phyloP scores from a whole-genome alignment of 2,329 filamentous ascomycete genomes.

The Onygenales sp. region DNA sequence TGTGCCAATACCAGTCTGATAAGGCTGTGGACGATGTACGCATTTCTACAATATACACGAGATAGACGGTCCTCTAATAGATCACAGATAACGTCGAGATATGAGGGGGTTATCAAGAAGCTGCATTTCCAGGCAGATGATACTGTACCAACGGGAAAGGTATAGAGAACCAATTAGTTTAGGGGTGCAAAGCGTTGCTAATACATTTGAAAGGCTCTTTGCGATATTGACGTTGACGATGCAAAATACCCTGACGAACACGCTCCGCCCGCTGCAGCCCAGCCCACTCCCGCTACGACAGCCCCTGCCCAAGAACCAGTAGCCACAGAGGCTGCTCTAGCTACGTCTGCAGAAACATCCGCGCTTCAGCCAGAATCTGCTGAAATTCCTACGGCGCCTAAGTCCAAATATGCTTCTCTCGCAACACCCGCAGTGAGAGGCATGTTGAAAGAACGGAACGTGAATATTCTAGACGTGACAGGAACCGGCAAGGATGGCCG shows the following conservation, averaged over 20 bases:
- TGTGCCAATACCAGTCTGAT: conserved; percentile 97
- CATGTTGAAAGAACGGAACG: conserved; percentile 65
- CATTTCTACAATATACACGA: neutral
- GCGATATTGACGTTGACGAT: conserved; percentile 88
- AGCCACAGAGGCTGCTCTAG: neutral
- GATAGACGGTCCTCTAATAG: neutral
- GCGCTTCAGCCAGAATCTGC: neutral
- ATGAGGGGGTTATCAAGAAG: conserved; percentile 91
- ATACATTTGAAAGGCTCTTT: conserved; percentile 53
- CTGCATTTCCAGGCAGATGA: conserved; percentile 92
- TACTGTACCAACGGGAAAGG: conserved; percentile 84
- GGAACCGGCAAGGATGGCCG: conserved; percentile 87
- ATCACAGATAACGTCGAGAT: conserved; percentile 79
- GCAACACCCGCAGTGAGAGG: conserved; percentile 91
- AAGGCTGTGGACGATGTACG: conserved; percentile 63
- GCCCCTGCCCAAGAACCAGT: conserved; percentile 12
- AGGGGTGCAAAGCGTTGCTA: neutral
- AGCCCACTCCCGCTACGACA: conserved; percentile 18
- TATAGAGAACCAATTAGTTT: conserved; percentile 16
- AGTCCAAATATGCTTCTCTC: conserved; percentile 59
- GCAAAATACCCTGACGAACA: conserved; percentile 56
- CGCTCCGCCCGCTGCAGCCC: conserved; percentile 12
- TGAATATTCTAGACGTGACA: conserved; percentile 67
- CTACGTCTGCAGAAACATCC: conserved; percentile 9
- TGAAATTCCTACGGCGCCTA: conserved; percentile 9